A percentile compares a stretch with the other conserved stretches of the same genome.
phyloP scores from a whole-genome alignment of 371 early-diverging fungal species.

The Rhizopus sp. region DNA sequence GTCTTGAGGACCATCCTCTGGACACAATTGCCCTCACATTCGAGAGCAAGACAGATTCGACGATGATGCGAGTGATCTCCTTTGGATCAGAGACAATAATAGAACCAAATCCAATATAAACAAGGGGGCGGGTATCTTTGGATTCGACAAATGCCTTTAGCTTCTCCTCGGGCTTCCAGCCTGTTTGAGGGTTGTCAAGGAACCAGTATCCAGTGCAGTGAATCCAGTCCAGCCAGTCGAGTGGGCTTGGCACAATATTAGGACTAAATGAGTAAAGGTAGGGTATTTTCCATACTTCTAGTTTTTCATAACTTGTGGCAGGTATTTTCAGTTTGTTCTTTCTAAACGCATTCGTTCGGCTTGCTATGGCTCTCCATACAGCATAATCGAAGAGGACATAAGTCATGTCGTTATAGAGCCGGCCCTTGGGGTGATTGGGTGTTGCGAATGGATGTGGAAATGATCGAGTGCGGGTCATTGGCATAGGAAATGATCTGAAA shows the following conservation, averaged over 20 bases:
- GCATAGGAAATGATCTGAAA: conserved; percentile 79
- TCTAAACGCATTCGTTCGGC: conserved; percentile 70
- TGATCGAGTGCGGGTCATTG: conserved; percentile 79
- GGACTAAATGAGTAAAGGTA: conserved; percentile 79
- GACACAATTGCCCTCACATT: conserved; percentile 78
- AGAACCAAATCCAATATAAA: conserved; percentile 89
- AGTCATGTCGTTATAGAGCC: conserved; percentile 80
- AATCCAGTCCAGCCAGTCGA: conserved; percentile 82
- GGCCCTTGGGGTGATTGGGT: conserved; percentile 62
- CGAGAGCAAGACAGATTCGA: conserved; percentile 68
- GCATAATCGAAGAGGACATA: conserved; percentile 79
- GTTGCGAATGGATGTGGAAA: conserved; percentile 87
- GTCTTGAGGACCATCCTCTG: conserved; percentile 79
- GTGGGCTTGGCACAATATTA: conserved; percentile 68
- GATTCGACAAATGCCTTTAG: conserved; percentile 62
- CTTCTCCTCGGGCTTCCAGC: conserved; percentile 66
- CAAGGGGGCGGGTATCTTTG: conserved; percentile 55
- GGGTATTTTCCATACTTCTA: conserved; percentile 66
- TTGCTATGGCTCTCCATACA: conserved; percentile 70
- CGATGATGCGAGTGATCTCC: conserved; percentile 64
- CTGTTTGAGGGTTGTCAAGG: conserved; percentile 70
- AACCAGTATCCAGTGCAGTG: conserved; percentile 84
- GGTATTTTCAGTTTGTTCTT: conserved; percentile 54
- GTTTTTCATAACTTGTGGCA: conserved; percentile 56
- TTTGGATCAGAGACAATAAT: conserved; percentile 82